Percentiles rank a stretch among this genome's conserved stretches.
These are phyloP conservation scores for Mucor saturninus DNA, from an alignment of 371 early-diverging fungal species.

Conservation along the genomic window DNA sequence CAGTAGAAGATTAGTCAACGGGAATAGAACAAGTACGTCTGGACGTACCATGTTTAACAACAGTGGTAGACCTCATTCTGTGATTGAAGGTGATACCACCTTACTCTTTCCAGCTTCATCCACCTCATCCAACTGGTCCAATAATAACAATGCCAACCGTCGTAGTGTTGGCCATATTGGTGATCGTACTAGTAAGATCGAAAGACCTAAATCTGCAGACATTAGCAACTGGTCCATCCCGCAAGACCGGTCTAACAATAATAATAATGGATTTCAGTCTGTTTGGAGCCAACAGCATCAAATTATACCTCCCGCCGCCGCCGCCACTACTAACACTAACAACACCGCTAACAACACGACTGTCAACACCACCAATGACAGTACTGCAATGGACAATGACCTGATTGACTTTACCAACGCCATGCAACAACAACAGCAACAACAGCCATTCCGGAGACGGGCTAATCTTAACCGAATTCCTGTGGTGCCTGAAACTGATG, in stretches of 20 bases:
- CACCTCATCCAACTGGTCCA: conserved; percentile 16
- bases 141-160: conserved; percentile 11
- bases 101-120: conserved; percentile 23
- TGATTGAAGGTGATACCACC: conserved; percentile 36
- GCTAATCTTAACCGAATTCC: conserved; percentile 55
- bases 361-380: not conserved
- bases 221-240: conserved; percentile 66
- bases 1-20: conserved; percentile 13
- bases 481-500: conserved; percentile 58
- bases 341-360: not conserved
- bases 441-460: conserved; percentile 39
- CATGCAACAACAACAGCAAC: conserved; percentile 29
- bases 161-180: conserved; percentile 34
- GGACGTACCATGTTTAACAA: conserved; percentile 29
- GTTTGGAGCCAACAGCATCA: conserved; percentile 33
- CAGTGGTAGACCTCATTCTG: conserved; percentile 36
- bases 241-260: conserved; percentile 18
- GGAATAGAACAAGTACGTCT: conserved; percentile 17
- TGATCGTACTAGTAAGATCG: conserved; percentile 22
- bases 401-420: conserved; percentile 35
- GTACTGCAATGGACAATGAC: conserved; percentile 20
- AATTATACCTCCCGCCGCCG: conserved; percentile 1
- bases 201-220: conserved; percentile 66
- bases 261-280: conserved; percentile 45
- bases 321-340: conserved; percentile 16